phyloP scores from a whole-genome alignment of 169 alveolate species.

The Eimeria falciformis region DNA sequence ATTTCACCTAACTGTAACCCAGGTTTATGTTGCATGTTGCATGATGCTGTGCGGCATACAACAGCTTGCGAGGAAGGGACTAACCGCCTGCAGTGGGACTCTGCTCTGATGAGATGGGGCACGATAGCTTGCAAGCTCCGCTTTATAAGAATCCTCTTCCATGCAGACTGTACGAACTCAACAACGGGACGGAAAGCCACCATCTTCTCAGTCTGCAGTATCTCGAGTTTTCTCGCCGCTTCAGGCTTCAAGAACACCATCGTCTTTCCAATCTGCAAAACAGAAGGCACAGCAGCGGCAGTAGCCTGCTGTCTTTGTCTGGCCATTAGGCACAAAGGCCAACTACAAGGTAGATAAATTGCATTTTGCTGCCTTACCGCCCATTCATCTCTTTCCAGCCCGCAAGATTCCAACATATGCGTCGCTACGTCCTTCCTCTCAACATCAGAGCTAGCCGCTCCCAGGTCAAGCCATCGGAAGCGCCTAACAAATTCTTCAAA shows the following conservation, averaged over 20 bases:
- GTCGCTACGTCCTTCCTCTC: conserved; percentile 84
- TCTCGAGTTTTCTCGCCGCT: conserved; percentile 87
- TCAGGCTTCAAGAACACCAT: conserved; percentile 91
- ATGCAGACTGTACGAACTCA: conserved; percentile 83
- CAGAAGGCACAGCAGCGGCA: neutral
- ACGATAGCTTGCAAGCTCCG: neutral
- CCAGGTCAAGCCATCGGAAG: conserved; percentile 86
- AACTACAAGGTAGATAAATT: neutral
- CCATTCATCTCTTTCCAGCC: conserved; percentile 75
- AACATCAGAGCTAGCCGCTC: conserved; percentile 82
- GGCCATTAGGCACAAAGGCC: neutral
- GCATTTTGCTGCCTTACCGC: conserved; percentile 21
- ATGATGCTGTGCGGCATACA: too few species aligned
- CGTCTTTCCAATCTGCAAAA: conserved; percentile 87
- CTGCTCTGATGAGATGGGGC: neutral
- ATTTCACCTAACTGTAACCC: neutral
- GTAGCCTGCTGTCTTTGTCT: neutral
- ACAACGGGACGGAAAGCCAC: conserved; percentile 89
- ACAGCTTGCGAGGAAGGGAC: neutral
- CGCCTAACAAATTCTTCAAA: conserved; percentile 89
- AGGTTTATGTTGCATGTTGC: neutral
- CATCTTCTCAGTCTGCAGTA: conserved; percentile 88
- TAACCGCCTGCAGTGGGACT: conserved; percentile 44
- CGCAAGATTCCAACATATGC: conserved; percentile 81
- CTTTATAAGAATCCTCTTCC: conserved; percentile 12